These are phyloP conservation scores for Yamadazyma aaseri DNA, from an alignment of 1,139 yeast genomes.

Conservation along the genomic window DNA sequence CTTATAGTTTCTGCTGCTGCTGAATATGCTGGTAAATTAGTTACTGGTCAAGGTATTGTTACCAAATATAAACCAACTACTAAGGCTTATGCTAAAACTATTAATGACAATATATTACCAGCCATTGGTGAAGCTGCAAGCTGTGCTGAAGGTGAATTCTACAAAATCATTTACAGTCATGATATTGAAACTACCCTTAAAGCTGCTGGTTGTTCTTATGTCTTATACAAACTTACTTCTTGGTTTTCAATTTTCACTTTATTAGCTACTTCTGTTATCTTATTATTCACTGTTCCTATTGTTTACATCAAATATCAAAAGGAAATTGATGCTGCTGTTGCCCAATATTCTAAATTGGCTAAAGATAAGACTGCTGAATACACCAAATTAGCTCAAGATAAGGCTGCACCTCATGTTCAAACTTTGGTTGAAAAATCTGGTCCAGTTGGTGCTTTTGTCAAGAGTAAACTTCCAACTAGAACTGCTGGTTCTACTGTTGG, in stretches of 20 bases:
- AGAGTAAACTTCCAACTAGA: conserved; percentile 64
- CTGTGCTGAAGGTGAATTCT: conserved; percentile 47
- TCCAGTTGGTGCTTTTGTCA: conserved; percentile 60
- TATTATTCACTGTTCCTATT: conserved; percentile 74
- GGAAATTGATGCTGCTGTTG: conserved; percentile 75
- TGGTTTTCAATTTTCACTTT: conserved; percentile 74
- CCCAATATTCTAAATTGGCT: conserved; percentile 54
- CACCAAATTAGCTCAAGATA: conserved; percentile 51
- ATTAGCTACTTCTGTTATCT: conserved; percentile 53
- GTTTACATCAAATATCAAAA: conserved; percentile 72
- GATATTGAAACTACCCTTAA: conserved; percentile 69
- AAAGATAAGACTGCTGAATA: conserved; percentile 56
- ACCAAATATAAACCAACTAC: conserved; percentile 59
- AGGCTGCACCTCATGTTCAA: conserved; percentile 49
- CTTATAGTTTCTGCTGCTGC: conserved; percentile 57
- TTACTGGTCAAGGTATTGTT: conserved; percentile 71
- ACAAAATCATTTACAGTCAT: conserved; percentile 64
- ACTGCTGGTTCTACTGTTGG: conserved; percentile 74
- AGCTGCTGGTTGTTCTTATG: conserved; percentile 65
- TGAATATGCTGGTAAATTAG: conserved; percentile 64
- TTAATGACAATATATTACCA: conserved; percentile 44
- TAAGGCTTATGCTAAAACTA: conserved; percentile 36
- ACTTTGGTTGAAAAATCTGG: conserved; percentile 56
- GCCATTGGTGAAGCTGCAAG: conserved; percentile 43
- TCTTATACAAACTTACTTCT: conserved; percentile 71